Percentiles rank a stretch among this genome's conserved stretches.
Evolutionary conservation across 179 eudicot genomes (phyloP).

Genomic region (Amaranthus tricolor): DNA sequence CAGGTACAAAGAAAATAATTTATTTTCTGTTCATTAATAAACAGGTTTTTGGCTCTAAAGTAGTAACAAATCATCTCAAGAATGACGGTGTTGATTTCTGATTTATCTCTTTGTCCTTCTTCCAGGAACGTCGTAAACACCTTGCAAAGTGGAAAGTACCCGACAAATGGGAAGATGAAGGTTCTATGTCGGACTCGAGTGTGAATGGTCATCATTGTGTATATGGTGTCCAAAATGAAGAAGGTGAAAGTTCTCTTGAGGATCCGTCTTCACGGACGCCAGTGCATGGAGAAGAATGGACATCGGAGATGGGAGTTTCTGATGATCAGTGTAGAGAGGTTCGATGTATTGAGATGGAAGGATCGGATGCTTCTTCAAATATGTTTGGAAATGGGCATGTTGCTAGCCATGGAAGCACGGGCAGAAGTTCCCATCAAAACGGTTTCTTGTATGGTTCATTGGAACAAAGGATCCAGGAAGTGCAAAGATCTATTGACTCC

Average conservation of each 20-base stretch:
- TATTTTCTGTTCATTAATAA: not conserved
- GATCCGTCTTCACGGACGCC: conserved; percentile 20
- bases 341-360: conserved; percentile 57
- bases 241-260: conserved; percentile 26
- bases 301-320: conserved; percentile 31
- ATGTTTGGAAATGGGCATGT: conserved; percentile 31
- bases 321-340: conserved; percentile 68
- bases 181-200: conserved; percentile 50
- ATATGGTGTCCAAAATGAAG: conserved; percentile 27
- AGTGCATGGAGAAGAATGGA: conserved; percentile 46
- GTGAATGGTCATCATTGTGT: conserved; percentile 39
- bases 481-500: conserved; percentile 46
- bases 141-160: conserved; percentile 37
- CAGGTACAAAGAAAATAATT: conserved; percentile 33
- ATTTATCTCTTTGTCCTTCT: not conserved
- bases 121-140: conserved; percentile 33
- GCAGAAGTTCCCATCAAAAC: conserved; percentile 33
- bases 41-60: not conserved
- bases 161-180: conserved; percentile 45
- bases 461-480: conserved; percentile 53
- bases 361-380: conserved; percentile 32
- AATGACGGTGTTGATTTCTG: not conserved
- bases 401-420: conserved; percentile 21
- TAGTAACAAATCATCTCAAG: not conserved
- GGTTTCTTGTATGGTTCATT: conserved; percentile 35